Evolutionary conservation across 768 basidiomycete species (phyloP).

Genomic region (Exidia glandulosa): DNA sequence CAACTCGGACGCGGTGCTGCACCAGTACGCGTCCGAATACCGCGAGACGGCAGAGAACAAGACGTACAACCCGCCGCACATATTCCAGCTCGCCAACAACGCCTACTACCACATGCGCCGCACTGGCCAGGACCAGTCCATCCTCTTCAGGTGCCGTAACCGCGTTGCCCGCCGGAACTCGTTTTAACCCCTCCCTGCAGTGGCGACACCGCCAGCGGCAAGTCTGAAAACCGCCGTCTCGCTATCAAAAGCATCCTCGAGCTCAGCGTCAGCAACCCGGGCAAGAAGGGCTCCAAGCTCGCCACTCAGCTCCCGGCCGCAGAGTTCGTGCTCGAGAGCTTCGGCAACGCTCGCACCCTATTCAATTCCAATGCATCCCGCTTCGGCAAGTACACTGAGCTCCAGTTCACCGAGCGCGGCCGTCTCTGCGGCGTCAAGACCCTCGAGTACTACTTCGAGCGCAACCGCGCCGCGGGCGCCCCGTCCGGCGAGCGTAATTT

Average conservation of each 20-base stretch:
- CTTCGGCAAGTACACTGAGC: slow-evolving; percentile 95
- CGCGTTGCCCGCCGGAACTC: not conserved
- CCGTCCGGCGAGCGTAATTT: slow-evolving; percentile 93
- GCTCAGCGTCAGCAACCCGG: slow-evolving; percentile 73
- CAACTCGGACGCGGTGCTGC: slow-evolving; percentile 73
- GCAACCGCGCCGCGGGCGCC: slow-evolving; percentile 76
- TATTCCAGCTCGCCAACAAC: slow-evolving; percentile 85
- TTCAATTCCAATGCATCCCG: slow-evolving; percentile 93
- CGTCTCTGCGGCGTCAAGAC: slow-evolving; percentile 85
- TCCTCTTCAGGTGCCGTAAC: slow-evolving; percentile 64
- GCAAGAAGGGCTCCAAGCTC: slow-evolving; percentile 92
- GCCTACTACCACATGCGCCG: slow-evolving; percentile 94
- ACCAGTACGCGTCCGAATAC: slow-evolving; percentile 82
- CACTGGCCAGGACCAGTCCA: slow-evolving; percentile 85
- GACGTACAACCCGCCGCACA: slow-evolving; percentile 63
- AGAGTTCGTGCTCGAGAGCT: slow-evolving; percentile 91
- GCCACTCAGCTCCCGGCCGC: slow-evolving; percentile 78
- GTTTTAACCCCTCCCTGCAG: slow-evolving; percentile 27
- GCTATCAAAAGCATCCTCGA: slow-evolving; percentile 89
- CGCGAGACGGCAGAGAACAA: slow-evolving; percentile 59
- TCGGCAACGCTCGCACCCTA: slow-evolving; percentile 85
- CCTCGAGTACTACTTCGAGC: slow-evolving; percentile 91
- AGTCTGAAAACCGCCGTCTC: slow-evolving; percentile 84
- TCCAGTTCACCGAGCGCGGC: slow-evolving; percentile 91
- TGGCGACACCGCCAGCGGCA: slow-evolving; percentile 88